Conservation (phyloP, 805 yeast genomes). For the Priceomyces medius region DNA sequence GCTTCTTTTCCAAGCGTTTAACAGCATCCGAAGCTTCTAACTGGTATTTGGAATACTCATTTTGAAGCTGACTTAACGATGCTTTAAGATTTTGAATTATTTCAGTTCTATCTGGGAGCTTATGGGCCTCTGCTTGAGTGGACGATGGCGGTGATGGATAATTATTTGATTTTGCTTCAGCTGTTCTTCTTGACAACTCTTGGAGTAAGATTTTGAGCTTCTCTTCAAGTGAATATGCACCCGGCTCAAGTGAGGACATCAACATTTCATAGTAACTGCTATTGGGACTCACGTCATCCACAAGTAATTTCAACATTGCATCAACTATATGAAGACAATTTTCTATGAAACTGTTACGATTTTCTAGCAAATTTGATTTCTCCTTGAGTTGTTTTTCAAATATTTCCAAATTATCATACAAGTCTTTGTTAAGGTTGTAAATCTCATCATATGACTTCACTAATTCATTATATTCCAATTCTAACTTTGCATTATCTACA, state of each 20-base stretch:
- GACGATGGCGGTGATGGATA: constrained; percentile 16
- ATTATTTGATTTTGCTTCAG: constrained; percentile 5
- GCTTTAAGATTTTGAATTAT: constrained; percentile 19
- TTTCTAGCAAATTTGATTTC: constrained; percentile 22
- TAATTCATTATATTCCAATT: constrained; percentile 19
- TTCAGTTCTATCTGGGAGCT: constrained; percentile 9
- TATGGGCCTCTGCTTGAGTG: constrained; percentile 1
- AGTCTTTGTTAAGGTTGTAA: constrained; percentile 35
- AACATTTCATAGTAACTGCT: constrained; percentile 16
- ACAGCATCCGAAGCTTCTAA: constrained; percentile 19
- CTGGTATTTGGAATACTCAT: constrained; percentile 20
- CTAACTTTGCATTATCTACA: constrained; percentile 13
- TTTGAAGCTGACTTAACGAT: constrained; percentile 23
- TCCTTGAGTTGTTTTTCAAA: constrained; percentile 32
- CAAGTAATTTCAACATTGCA: constrained; percentile 17
- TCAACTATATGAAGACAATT: constrained; percentile 16
- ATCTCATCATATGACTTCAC: constrained; percentile 34
- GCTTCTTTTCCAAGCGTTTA: constrained; percentile 20
- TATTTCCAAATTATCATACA: constrained; percentile 34
- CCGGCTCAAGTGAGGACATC: constrained; percentile 13
- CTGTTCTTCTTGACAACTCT: constrained; percentile 12
- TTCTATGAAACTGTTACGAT: constrained; percentile 13
- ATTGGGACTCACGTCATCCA: constrained; percentile 18
- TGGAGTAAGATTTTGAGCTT: not conserved
- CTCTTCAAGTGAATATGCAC: constrained; percentile 5